Percentiles rank a stretch among this genome's conserved stretches.
These are phyloP conservation scores for carrot (Daucus carota) DNA, from an alignment of 129 eudicot genomes.

Conservation along the genomic window DH1_v3.0 NC_030386.2:20912501-20913000, in stretches of 20 bases:
- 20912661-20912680: not conserved
- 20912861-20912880: not conserved
- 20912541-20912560: slow-evolving; percentile 38
- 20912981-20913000: not conserved
- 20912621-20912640: not conserved
- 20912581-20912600: slow-evolving; percentile 7
- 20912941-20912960: not conserved
- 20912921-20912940: not conserved
- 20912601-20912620: not conserved
- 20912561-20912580: not conserved
- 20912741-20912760: not conserved
- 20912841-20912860: not conserved
- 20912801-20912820: not conserved
- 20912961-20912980: not conserved
- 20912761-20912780: not conserved
- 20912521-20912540: slow-evolving; percentile 72
- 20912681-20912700: not conserved
- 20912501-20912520: slow-evolving; percentile 69
- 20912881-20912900: not conserved
- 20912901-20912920: not conserved
- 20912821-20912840: not conserved
- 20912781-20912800: not conserved
- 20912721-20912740: not conserved
- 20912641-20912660: not conserved
- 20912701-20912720: not conserved